phyloP scores from a whole-genome alignment of 2,329 filamentous ascomycete genomes.

The Aphanoascus verrucosus region DNA sequence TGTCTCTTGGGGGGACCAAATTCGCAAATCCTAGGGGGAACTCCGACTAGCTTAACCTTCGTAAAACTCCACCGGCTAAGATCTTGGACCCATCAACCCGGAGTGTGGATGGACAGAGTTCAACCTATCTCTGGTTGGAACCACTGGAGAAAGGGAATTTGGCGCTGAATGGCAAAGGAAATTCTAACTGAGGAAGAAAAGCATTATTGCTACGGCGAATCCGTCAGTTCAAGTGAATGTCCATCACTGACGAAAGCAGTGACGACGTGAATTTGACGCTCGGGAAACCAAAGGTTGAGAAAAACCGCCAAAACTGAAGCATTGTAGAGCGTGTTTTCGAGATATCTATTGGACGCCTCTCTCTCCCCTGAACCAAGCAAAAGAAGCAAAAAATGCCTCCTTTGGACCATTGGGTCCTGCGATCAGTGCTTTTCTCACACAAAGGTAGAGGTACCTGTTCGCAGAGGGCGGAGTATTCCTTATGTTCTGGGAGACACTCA shows the following conservation, averaged over 20 bases:
- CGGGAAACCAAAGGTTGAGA: background rate
- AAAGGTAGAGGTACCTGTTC: background rate
- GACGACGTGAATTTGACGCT: background rate
- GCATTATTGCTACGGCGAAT: background rate
- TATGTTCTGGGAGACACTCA: too few species aligned
- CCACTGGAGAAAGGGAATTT: background rate
- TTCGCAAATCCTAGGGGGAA: conserved; percentile 5
- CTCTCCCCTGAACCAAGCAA: background rate
- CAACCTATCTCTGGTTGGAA: background rate
- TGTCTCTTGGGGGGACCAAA: conserved; percentile 3
- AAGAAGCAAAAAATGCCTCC: background rate
- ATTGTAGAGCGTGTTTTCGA: background rate
- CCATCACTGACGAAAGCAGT: background rate
- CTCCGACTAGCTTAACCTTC: background rate
- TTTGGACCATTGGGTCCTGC: too few species aligned
- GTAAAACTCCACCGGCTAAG: conserved; percentile 4
- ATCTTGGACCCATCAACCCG: conserved; percentile 2
- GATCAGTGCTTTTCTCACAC: too few species aligned
- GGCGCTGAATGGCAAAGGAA: conserved; percentile 2
- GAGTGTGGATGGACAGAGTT: background rate
- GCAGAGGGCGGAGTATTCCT: too few species aligned
- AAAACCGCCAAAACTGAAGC: conserved; percentile 5
- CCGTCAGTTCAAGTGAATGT: background rate
- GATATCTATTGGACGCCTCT: conserved; percentile 5
- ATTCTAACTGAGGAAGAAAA: background rate